Conservation (phyloP, 306 rosid species). For the Sicyos baderoa region DNA sequence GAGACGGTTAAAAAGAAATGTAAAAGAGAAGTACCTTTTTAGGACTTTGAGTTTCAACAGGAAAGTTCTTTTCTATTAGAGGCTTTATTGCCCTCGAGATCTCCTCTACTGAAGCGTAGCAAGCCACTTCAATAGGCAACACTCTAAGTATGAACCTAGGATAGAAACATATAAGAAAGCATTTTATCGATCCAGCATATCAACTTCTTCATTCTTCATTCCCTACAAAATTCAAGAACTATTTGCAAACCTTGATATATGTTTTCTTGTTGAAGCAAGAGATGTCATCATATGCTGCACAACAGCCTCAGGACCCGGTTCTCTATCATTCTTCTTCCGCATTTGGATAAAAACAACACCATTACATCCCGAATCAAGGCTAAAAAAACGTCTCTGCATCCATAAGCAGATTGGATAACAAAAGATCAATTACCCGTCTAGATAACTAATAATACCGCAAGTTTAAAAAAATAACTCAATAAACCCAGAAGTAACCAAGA, state of each 20-base stretch:
- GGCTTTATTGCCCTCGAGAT: conserved; percentile 68
- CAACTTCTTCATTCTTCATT: background rate
- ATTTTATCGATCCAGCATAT: background rate
- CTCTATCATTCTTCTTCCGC: conserved; percentile 54
- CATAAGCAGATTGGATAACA: conserved; percentile 13
- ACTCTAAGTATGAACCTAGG: conserved; percentile 83
- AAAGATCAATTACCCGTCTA: background rate
- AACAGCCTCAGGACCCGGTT: conserved; percentile 60
- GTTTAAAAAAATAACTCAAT: background rate
- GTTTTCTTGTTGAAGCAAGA: conserved; percentile 70
- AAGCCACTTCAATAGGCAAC: conserved; percentile 75
- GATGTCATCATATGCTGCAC: conserved; percentile 70
- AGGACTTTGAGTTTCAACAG: conserved; percentile 53
- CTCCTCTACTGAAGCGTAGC: conserved; percentile 97
- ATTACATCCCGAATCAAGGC: conserved; percentile 83
- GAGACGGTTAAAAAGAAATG: background rate
- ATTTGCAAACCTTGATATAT: conserved; percentile 68
- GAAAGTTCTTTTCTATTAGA: conserved; percentile 66
- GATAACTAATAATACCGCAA: background rate
- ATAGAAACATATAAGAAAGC: background rate
- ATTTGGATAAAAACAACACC: conserved; percentile 89
- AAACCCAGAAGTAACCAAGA: background rate
- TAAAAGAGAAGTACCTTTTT: conserved; percentile 43
- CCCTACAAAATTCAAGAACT: background rate
- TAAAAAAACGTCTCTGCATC: conserved; percentile 60